Evolutionary conservation across 306 rosid species (phyloP).

Genomic region (Cicer arietinum): DNA sequence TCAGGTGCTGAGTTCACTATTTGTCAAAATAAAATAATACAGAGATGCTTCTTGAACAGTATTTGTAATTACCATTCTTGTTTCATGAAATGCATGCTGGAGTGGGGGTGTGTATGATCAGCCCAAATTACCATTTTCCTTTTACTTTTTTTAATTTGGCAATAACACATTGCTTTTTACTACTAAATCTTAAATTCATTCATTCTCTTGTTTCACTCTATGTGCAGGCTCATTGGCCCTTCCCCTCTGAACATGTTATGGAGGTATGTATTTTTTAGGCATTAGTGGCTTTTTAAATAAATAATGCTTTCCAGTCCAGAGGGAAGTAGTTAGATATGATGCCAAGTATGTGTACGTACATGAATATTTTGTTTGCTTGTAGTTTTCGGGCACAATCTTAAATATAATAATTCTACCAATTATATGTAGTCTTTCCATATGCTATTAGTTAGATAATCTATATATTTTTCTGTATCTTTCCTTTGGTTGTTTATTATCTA

Average conservation of each 20-base stretch:
- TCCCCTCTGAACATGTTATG: conserved; percentile 77
- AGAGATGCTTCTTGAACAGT: conserved; percentile 10
- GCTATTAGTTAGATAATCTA: neutral
- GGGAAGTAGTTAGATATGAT: conserved; percentile 23
- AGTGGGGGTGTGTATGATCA: neutral
- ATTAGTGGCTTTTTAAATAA: conserved; percentile 30
- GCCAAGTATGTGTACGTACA: neutral
- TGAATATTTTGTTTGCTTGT: conserved; percentile 13
- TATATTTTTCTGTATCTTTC: conserved; percentile 7
- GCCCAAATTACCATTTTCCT: neutral
- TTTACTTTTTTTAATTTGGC: neutral
- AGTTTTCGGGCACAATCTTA: neutral
- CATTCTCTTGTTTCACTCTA: conserved; percentile 32
- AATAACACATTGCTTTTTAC: conserved; percentile 11
- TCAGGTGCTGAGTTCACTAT: conserved; percentile 60
- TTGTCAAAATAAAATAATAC: conserved; percentile 13
- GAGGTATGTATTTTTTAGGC: conserved; percentile 59
- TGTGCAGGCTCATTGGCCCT: conserved; percentile 97
- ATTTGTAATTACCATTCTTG: neutral
- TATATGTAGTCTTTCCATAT: neutral
- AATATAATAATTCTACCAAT: neutral
- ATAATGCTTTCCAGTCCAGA: conserved; percentile 21
- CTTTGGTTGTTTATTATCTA: neutral
- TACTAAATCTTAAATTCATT: conserved; percentile 9
- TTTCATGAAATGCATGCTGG: conserved; percentile 10